These are phyloP conservation scores for Helianthus tuberosus DNA, from an alignment of 129 eudicot species.

Conservation along the genomic window DNA sequence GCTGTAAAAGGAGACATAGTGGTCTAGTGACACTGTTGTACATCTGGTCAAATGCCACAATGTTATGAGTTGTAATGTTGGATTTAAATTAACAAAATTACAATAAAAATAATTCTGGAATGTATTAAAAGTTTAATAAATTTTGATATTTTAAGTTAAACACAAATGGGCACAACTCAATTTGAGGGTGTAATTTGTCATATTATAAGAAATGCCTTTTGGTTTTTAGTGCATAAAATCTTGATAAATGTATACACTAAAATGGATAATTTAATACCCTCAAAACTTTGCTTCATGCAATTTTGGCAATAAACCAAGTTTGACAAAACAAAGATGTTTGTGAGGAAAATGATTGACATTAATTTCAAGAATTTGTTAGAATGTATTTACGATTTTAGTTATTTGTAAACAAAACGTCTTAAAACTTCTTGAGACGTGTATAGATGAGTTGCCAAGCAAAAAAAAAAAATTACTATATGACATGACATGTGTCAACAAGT, in stretches of 20 bases:
- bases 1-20: too few species aligned
- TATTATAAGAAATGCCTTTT: conserved; percentile 34
- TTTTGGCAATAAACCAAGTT: conserved; percentile 36
- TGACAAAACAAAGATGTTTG: conserved; percentile 37
- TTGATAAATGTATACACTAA: conserved; percentile 27
- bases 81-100: conserved; percentile 11
- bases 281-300: conserved; percentile 41
- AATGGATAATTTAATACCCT: conserved; percentile 35
- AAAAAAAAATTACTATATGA: neutral
- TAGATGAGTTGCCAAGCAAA: neutral
- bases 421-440: conserved; percentile 8
- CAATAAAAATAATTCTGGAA: neutral
- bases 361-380: conserved; percentile 26
- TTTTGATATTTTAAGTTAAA: conserved; percentile 10
- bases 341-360: conserved; percentile 34
- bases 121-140: conserved; percentile 2
- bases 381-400: conserved; percentile 1
- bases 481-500: neutral
- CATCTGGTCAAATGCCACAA: neutral
- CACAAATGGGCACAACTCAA: conserved; percentile 27
- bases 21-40: neutral
- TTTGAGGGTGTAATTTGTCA: conserved; percentile 31
- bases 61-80: conserved; percentile 9
- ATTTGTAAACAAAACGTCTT: conserved; percentile 7
- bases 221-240: conserved; percentile 32